A percentile compares a stretch with the other conserved stretches of the same genome.
Evolutionary conservation across 371 early-diverging fungal species (phyloP).

Genomic region (Capniomyces stellatus): DNA sequence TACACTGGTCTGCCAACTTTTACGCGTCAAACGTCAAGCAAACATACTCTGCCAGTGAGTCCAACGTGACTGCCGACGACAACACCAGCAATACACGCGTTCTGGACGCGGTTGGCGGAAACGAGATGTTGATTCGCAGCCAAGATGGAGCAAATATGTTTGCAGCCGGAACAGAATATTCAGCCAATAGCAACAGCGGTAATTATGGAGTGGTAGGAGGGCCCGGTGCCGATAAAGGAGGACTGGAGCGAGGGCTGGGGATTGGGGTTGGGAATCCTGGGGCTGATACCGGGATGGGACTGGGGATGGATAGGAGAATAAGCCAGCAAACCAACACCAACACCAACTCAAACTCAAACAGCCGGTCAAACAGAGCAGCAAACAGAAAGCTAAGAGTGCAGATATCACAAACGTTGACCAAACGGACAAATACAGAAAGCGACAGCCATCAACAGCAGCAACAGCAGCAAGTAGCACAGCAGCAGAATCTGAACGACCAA

Average conservation of each 20-base stretch:
- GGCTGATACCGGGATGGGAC: not conserved
- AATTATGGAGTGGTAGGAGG: not conserved
- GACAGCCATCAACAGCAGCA: no score
- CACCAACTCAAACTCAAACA: constrained; percentile 14
- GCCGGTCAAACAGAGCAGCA: constrained; percentile 20
- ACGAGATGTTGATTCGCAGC: constrained; percentile 6
- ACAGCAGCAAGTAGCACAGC: not conserved
- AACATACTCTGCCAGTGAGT: no score
- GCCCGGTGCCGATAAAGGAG: constrained; percentile 3
- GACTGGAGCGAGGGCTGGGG: no score
- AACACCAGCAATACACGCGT: not conserved
- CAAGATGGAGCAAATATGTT: constrained; percentile 13
- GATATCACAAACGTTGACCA: constrained; percentile 10
- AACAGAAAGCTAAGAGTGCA: constrained; percentile 25
- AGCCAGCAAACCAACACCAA: constrained; percentile 4
- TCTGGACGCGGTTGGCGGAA: not conserved
- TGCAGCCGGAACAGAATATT: constrained; percentile 10
- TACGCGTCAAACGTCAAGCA: constrained; percentile 9
- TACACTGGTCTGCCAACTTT: constrained; percentile 26
- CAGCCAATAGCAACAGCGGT: constrained; percentile 5
- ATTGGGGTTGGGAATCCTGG: no score
- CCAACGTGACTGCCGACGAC: not conserved
- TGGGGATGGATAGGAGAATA: constrained; percentile 5
- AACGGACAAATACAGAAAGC: not conserved
- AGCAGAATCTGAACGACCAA: constrained; percentile 5